phyloP scores from a whole-genome alignment of 192 early-diverging fungal species.

The Endogone sp. region DNA sequence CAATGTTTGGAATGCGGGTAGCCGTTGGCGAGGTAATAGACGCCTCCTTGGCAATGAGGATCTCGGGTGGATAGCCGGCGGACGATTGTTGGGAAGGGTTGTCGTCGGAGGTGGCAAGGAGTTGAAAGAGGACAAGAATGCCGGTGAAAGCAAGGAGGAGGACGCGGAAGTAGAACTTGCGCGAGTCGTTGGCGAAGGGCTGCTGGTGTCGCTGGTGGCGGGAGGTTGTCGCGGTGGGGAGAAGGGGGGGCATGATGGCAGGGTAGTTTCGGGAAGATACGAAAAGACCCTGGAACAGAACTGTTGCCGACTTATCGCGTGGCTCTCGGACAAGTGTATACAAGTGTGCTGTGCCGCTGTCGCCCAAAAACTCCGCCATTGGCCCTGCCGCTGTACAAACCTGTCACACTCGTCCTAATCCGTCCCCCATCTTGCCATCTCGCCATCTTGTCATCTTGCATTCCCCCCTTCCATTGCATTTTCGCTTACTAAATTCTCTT shows the following conservation, averaged over 20 bases:
- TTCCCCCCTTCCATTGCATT: too few species aligned
- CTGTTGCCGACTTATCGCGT: too few species aligned
- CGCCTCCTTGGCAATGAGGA: neutral
- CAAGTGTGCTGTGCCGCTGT: too few species aligned
- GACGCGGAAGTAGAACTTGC: neutral
- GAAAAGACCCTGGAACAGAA: too few species aligned
- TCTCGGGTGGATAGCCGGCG: neutral
- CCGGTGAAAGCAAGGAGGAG: neutral
- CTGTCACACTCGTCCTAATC: too few species aligned
- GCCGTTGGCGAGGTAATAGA: neutral
- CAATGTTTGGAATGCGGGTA: slow-evolving; percentile 35
- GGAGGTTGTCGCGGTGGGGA: neutral
- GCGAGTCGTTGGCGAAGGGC: neutral
- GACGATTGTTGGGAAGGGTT: neutral
- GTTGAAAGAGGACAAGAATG: neutral
- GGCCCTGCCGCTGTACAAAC: too few species aligned
- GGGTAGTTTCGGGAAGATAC: too few species aligned
- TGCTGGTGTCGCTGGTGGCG: neutral
- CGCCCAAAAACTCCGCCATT: too few species aligned
- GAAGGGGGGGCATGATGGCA: neutral
- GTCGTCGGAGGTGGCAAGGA: neutral
- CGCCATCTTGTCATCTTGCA: too few species aligned
- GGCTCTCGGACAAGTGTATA: too few species aligned
- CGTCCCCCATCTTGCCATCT: too few species aligned
- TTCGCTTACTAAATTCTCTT: too few species aligned